Base-by-base conservation (phyloP, 2,329 filamentous ascomycete species). In the Fusarium longipes region DNA sequence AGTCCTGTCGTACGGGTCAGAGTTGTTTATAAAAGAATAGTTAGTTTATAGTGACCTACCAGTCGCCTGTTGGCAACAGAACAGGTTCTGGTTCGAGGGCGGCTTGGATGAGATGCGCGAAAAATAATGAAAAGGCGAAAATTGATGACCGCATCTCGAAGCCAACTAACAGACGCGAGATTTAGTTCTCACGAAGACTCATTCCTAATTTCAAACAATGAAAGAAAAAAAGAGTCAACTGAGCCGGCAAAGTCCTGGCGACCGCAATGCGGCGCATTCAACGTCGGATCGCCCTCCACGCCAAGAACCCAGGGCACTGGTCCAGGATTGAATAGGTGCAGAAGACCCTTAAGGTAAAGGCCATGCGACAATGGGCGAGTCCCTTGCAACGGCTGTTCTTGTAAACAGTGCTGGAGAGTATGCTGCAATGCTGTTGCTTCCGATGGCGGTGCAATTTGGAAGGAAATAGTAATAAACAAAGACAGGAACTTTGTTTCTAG, bases 1-100 rank as follows among this genome's bases (percentile, higher is more conserved):
- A 63, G 86, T 83, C 87, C 86, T 88, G 54, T 35, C 38, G 32
- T 14, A 25, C 36, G 14, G 14, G 20, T 74, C 62, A 74, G 61
- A 33, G 17, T 32, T n/a, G n/a, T 3, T 29, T 6, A 6, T 8
- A 15, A 8, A 22, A 22, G 11, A 50, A 2, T 18, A 15, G 24
- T 17, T 18, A 15, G 24, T 17, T 22, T 12, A 18, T 15, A 27
- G 36, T 12, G 22, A 65, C 70, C 47, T 65, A 61, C 73, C 73
- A 74, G 52, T 48, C 47, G 15, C 71, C 65, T 5, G 70, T 42
- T 9, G 67, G 63, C 15, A 74, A 48, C 22, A 67, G 50, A 42
- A 74, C 24, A 30, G 73, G 73, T 22, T 55, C 53, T 18, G 70
- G 72, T 32, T 54, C 38, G 24, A 59, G 59, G 39, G 67, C 70